Conservation (phyloP, 805 yeast genomes). For the Cyberlindnera mrakii region DNA sequence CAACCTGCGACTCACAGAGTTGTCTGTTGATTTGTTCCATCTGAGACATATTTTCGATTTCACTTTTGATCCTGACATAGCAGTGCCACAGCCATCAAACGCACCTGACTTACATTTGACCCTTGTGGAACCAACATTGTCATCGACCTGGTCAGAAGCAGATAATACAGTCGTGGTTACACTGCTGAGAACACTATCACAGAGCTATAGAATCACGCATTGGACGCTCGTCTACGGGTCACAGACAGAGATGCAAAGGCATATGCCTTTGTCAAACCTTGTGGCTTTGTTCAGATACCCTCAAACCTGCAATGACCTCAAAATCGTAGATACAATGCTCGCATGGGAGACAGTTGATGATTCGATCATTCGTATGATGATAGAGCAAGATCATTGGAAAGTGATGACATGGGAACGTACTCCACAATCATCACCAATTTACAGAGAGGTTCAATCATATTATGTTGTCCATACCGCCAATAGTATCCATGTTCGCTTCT, state of each 20-base stretch:
- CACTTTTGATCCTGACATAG: neutral
- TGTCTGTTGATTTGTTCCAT: constrained; percentile 1
- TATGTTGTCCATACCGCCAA: neutral
- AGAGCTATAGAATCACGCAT: neutral
- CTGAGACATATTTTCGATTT: neutral
- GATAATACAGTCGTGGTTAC: neutral
- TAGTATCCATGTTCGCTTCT: neutral
- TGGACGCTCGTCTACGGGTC: neutral
- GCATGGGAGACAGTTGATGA: neutral
- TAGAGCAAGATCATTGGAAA: neutral
- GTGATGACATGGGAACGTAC: neutral
- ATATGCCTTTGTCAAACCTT: neutral
- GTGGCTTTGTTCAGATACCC: neutral
- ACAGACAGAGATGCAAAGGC: neutral
- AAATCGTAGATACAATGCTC: neutral
- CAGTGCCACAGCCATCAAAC: neutral
- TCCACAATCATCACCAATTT: neutral
- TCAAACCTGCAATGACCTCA: neutral
- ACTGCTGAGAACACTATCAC: neutral
- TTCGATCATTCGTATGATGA: neutral
- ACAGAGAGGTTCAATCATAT: neutral
- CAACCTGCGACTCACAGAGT: neutral
- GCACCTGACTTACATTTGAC: neutral
- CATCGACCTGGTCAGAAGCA: neutral
- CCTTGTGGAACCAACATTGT: constrained; percentile 1